phyloP scores from a whole-genome alignment of 139 green algal species.

The Volvox reticuliferus region DNA sequence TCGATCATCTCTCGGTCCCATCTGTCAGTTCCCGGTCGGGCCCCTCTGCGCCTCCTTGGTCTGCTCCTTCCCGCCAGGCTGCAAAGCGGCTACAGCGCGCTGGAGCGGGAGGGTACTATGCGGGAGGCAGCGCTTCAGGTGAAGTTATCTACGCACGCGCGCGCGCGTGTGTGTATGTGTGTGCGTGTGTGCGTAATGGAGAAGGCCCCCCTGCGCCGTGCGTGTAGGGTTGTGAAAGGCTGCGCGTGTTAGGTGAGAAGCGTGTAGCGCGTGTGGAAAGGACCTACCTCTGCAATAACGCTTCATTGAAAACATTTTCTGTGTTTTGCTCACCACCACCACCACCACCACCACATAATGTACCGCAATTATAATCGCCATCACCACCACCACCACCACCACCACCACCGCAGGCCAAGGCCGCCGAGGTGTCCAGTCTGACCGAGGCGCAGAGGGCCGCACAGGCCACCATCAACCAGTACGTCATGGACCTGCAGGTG shows the following conservation, averaged over 20 bases:
- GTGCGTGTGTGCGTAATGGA: no score
- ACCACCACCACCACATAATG: neutral
- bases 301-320: no score
- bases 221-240: no score
- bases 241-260: no score
- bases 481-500: conserved; percentile 75
- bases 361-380: no score
- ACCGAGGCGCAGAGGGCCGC: conserved; percentile 62
- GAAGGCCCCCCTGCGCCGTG: no score
- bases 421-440: conserved; percentile 69
- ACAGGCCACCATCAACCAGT: conserved; percentile 71
- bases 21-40: neutral
- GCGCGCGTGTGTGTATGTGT: no score
- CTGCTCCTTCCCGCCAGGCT: conserved; percentile 28
- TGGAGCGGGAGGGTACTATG: conserved; percentile 73
- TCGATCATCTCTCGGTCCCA: neutral
- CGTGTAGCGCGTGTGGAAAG: no score
- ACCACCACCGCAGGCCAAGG: conserved; percentile 1
- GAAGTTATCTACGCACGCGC: no score
- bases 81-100: conserved; percentile 62
- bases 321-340: no score
- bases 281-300: no score
- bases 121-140: conserved; percentile 63
- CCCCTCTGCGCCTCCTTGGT: neutral
- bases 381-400: no score